Evolutionary conservation across 768 basidiomycete genomes (phyloP), one percentile per base, ranked within the genome.

Genomic region (Mycena polygramma): DNA sequence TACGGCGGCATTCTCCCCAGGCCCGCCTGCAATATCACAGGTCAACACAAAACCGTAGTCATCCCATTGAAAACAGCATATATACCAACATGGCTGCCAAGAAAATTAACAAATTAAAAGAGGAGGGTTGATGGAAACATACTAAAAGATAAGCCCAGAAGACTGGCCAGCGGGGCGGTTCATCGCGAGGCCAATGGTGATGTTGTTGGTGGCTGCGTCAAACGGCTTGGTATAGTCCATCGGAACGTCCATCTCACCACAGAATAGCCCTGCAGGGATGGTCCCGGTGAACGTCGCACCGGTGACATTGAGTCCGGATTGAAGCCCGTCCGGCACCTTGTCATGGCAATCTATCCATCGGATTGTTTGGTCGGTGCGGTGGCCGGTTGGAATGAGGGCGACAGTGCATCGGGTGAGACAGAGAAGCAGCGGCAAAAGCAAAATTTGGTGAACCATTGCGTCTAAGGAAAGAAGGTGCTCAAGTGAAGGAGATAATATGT

Each of bases 141-240:
- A 71, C 70, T 57, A 59, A 17, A 62, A 2, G 4, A 71, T 57
- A 1, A 71, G 48, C 6, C 70, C 30, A 30, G 30, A 30, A 6
- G 30, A 60, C 3, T n/a, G 4, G 1, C 66, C 35, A 51, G 13
- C 26, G 10, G 71, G 71, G 6, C 71, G 66, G 62, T 64, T 57
- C 71, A 72, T 72, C 41, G 71, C 60, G 52, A 72, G 63, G 49
- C 71, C 71, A 24, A 72, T 48, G 0, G 71, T 68, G 63, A 72
- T 72, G 17, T 66, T 63, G 26, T 68, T 69, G 43, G 9, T 43
- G n/a, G 10, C 30, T 6, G 55, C 39, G 24, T 58, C 49, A 35
- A 71, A 52, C n/a, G 66, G 61, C 52, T 72, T 49, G 11, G 63
- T 63, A 26, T 69, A 72, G n/a, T 72, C 71, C 66, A 72, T 59